Evolutionary conservation across 495 filamentous ascomycete genomes (phyloP), one percentile per base, ranked within the genome.

Genomic region (Neurospora tetraspora): DNA sequence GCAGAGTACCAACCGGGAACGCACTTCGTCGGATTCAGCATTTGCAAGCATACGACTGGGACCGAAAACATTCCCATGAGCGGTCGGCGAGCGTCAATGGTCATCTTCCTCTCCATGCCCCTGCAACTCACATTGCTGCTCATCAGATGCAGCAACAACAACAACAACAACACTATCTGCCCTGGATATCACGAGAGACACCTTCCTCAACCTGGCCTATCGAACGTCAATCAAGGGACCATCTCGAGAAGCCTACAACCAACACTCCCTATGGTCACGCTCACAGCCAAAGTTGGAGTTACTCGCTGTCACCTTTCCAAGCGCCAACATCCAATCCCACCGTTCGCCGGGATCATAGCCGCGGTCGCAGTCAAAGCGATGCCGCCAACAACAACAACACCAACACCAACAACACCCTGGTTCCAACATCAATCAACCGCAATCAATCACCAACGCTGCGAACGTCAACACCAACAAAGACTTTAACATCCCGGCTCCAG

Each of bases 381-480:
- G 27, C 31, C 12, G 53, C 53, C 53, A 65, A 53, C 45, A 47
- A 4, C 8, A 47, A 4, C 8, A 47, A 34, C 27, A 61, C 6
- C 53, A 18, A 61, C 53, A 61, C 1, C 12, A 27, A 34, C 14
- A 61, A 61, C 53, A 65, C 53, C 27, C 53, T 14, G 6, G 53
- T 65, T 18, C 27, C 27, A 65, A 34, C 53, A 9, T 34, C 53
- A 65, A 34, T 34, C 20, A 71, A 34, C 39, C 39, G 45, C 45
- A 71, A 20, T 31, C 70, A 34, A 70, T 42, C 36, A 78, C 47
- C 65, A 71, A 34, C 20, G 16, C 7, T 69, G 71, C 40, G 34
- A 45, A 23, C 31, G 38, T 16, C 47, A 72, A 34, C 76, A 78
- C 43, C 71, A 77, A 43, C 73, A 68, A 36, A 43, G 43, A 23